Evolutionary conservation across 768 basidiomycete species (phyloP), one percentile per base, ranked within the genome.

Genomic region (Mycena vitilis): DNA sequence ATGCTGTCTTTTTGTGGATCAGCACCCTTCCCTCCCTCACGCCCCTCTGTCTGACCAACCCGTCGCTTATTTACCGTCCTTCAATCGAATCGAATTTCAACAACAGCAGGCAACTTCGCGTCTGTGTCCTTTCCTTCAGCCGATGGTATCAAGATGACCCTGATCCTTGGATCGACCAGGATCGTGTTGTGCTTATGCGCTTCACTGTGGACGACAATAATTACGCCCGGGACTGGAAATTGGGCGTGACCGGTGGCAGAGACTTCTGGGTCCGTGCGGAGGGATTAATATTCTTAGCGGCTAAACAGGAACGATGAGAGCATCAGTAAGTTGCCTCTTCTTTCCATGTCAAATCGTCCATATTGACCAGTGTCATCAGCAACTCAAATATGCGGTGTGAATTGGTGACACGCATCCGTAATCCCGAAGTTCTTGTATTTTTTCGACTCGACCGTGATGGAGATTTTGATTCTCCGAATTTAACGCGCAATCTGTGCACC

Each of bases 181-280:
- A 49, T 6, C 62, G 44, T 44, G 8, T 63, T 25, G 54, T 63
- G 62, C 1, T 37, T 25, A 23, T 63, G 30, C 52, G 16, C 34
- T 54, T n/a, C 36, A 20, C 13, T 7, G 34, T 23, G 44, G 18
- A 13, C n/a, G 6, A 5, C 0, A 16, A 10, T 48, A 6, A 55
- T 2, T 38, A 45, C 25, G 3, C 9, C 30, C 9, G 12, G 34
- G 62, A 63, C 37, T 63, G 62, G 62, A 56, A 37, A 37, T 20
- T 20, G 8, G 62, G 53, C 5, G 22, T 18, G 5, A 34, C 42
- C 1, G 53, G 62, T 0, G 53, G 62, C 5, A 18, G 25, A 23
- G 53, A 63, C 37, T 30, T 30, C 30, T 30, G 30, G 30, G 30
- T 30, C 30, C 30, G 30, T 5, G 30, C 30, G 30, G 30, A 30